Evolutionary conservation across 139 green algal species (phyloP).

Genomic region (Chlorella sp.): DNA sequence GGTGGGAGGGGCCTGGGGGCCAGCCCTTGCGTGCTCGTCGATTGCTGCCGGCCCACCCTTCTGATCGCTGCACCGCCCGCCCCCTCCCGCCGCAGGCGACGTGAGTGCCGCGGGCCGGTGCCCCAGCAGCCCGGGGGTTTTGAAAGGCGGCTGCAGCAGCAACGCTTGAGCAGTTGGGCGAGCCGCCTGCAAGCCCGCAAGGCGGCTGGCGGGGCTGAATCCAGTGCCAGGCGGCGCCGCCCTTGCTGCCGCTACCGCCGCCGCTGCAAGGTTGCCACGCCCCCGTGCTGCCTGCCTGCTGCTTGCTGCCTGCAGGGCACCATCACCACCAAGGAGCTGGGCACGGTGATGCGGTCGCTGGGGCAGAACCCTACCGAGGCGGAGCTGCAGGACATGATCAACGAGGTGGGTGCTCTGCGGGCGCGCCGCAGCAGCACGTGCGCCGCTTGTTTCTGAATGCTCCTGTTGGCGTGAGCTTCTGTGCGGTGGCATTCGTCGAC

Average conservation of each 20-base stretch:
- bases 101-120: constrained; percentile 1
- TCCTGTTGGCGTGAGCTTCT: no score
- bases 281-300: background rate
- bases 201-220: background rate
- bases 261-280: background rate
- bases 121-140: background rate
- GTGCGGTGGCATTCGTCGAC: no score
- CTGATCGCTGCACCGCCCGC: background rate
- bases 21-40: background rate
- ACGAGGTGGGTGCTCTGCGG: constrained; percentile 73
- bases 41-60: background rate
- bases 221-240: background rate
- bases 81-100: constrained; percentile 36
- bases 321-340: constrained; percentile 98
- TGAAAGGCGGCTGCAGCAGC: background rate
- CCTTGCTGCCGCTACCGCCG: background rate
- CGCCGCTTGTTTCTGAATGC: no score
- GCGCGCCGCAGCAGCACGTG: no score
- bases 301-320: constrained; percentile 63
- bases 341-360: constrained; percentile 98
- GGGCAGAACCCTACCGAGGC: constrained; percentile 99
- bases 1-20: background rate
- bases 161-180: background rate
- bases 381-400: constrained; percentile 99
- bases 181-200: background rate